These are phyloP conservation scores for Ceratocystis harringtonii DNA, from an alignment of 2,329 filamentous ascomycete genomes.

Conservation along the genomic window DNA sequence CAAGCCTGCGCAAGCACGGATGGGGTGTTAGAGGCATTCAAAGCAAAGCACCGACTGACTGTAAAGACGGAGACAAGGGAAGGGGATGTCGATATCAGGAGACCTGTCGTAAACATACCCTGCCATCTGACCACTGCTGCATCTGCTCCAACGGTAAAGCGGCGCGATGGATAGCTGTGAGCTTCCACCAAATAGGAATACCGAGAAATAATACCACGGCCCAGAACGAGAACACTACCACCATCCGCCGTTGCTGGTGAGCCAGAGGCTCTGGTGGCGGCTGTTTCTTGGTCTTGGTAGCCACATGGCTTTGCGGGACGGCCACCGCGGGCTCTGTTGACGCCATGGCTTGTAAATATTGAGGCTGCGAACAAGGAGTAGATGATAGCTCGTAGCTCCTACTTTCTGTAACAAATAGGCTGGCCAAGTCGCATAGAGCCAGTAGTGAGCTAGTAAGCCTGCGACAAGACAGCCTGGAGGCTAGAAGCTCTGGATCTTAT, in stretches of 20 bases:
- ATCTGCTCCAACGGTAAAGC: conserved; percentile 70
- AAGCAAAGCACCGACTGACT: background rate
- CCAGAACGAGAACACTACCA: conserved; percentile 83
- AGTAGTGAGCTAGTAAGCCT: background rate
- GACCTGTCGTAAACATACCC: conserved; percentile 36
- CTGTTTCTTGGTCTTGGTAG: conserved; percentile 17
- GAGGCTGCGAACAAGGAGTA: background rate
- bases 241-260: conserved; percentile 52
- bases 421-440: background rate
- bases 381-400: background rate
- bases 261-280: conserved; percentile 67
- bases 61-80: background rate
- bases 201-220: conserved; percentile 67
- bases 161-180: conserved; percentile 82
- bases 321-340: background rate
- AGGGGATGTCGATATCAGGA: background rate
- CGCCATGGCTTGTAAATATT: background rate
- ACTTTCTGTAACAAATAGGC: background rate
- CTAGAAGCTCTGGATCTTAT: background rate
- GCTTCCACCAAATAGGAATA: conserved; percentile 89
- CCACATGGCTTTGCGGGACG: background rate
- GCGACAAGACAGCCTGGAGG: background rate
- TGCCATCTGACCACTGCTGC: conserved; percentile 82
- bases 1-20: conserved; percentile 46
- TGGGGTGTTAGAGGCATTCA: background rate